Base-by-base conservation (phyloP, 129 eudicot genomes). In the Kitagawia praeruptora region DNA sequence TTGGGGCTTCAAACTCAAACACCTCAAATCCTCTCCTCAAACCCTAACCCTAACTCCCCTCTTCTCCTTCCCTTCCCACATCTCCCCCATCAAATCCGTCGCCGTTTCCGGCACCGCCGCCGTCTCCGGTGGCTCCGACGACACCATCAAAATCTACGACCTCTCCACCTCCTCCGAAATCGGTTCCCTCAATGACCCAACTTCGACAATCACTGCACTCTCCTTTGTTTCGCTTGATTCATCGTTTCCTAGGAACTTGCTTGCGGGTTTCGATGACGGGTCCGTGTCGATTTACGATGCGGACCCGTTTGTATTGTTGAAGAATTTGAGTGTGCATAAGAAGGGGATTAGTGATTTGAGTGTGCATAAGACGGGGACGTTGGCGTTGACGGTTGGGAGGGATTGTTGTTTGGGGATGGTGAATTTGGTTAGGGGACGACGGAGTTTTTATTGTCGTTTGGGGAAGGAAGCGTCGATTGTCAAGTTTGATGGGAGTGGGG, bases 21-120 rank as follows among this genome's bases (percentile, higher is more conserved):
- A 90, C 82, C 86, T 75, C 8, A 91, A 91, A 79, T 53, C 83
- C 79, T 79, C 93, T 2, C 76, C 84, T 6, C 77, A 82, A 88
- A 44, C 88, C 81, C 82, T 88, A 75, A 75, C 94, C 86, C 89
- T 96, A 38, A 73, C 90, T 77, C 96, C 98, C 3, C 86, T 89
- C 63, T 96, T 96, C 91, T 81, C 99, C 81, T 96, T 90, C 87
- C 97, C 97, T 0, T 88, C 99, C 39, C 99, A 96, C 82, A 86
- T 83, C 71, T 87, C 98, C 66, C 86, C 99, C 0, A 89, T 96
- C 85, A 96, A 92, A 74, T 80, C 93, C 81, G 91, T 93, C 83
- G 93, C 99, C 82, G 93, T 96, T 61, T 77, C 90, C 84, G 95
- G 95, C 70, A 70, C 96, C 78, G 93, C 87, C 82, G 99, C 97